Evolutionary conservation across 2,329 filamentous ascomycete species (phyloP).

Genomic region (Alternaria metachromatica): DNA sequence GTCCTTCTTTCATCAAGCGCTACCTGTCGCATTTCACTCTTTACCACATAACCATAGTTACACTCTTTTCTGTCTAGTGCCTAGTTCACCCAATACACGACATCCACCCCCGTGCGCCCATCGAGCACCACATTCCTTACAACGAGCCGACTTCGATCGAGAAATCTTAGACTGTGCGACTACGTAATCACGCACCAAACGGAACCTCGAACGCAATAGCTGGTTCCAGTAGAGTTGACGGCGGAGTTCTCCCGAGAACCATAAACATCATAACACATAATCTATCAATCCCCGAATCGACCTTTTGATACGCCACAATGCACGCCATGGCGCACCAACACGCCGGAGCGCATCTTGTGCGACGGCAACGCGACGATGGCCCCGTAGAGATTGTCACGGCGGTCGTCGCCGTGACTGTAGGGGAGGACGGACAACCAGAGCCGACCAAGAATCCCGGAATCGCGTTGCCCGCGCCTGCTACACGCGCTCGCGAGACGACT

Average conservation of each 20-base stretch:
- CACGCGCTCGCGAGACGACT: constrained; percentile 22
- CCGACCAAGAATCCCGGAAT: constrained; percentile 15
- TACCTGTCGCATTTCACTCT: constrained; percentile 45
- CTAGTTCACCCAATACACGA: constrained; percentile 26
- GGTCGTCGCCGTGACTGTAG: constrained; percentile 59
- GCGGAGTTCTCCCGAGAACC: neutral
- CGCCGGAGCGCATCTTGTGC: constrained; percentile 36
- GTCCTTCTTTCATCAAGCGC: constrained; percentile 48
- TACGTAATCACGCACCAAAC: constrained; percentile 32
- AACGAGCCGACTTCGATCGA: constrained; percentile 22
- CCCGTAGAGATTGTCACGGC: constrained; percentile 37
- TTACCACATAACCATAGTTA: constrained; percentile 30
- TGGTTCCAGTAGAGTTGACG: constrained; percentile 11
- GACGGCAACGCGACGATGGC: constrained; percentile 34
- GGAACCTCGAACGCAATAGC: constrained; percentile 11
- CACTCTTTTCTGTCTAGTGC: constrained; percentile 44
- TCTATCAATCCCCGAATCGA: neutral
- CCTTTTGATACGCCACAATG: constrained; percentile 9
- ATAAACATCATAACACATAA: neutral
- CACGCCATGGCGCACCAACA: constrained; percentile 34
- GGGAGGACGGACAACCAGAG: constrained; percentile 54
- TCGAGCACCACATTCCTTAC: constrained; percentile 40
- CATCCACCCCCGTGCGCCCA: constrained; percentile 32
- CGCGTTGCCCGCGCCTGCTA: constrained; percentile 28
- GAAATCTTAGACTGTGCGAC: constrained; percentile 21